A percentile compares a stretch with the other conserved stretches of the same genome.
Conservation (phyloP, 805 yeast genomes). For the Lipomyces yamanashiensis region DNA sequence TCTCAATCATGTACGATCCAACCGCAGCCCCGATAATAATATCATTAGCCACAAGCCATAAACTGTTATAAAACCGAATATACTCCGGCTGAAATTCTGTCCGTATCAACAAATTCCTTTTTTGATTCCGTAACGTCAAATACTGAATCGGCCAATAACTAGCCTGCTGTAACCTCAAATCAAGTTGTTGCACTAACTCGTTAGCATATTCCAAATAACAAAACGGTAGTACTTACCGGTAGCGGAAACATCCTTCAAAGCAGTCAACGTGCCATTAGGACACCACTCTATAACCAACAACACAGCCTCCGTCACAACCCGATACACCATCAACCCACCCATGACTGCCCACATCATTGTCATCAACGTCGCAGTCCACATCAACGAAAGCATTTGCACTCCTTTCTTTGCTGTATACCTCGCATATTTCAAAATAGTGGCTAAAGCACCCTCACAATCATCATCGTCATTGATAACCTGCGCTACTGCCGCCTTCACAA, state of each 20-base stretch:
- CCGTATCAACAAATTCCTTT: constrained; percentile 49
- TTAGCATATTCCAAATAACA: background rate
- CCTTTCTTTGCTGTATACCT: constrained; percentile 17
- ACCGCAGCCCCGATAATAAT: constrained; percentile 71
- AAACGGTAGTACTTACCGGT: constrained; percentile 42
- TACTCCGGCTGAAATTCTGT: constrained; percentile 52
- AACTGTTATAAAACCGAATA: constrained; percentile 75
- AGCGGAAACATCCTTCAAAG: constrained; percentile 54
- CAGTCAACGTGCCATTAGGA: constrained; percentile 30
- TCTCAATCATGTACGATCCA: constrained; percentile 54
- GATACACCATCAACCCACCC: constrained; percentile 37
- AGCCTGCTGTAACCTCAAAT: constrained; percentile 73
- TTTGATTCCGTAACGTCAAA: constrained; percentile 54
- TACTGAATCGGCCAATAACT: constrained; percentile 82
- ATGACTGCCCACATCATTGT: constrained; percentile 33
- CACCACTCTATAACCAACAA: constrained; percentile 43
- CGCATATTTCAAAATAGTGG: background rate
- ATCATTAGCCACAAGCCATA: constrained; percentile 89
- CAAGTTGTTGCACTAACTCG: constrained; percentile 69
- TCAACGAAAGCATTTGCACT: constrained; percentile 21
- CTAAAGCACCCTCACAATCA: background rate
- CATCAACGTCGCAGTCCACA: constrained; percentile 12
- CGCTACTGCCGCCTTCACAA: constrained; percentile 31
- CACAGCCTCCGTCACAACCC: constrained; percentile 43
- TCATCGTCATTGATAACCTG: background rate